phyloP scores from a whole-genome alignment of 1,284 basidiomycete species.

The Agroathelia rolfsii region DNA sequence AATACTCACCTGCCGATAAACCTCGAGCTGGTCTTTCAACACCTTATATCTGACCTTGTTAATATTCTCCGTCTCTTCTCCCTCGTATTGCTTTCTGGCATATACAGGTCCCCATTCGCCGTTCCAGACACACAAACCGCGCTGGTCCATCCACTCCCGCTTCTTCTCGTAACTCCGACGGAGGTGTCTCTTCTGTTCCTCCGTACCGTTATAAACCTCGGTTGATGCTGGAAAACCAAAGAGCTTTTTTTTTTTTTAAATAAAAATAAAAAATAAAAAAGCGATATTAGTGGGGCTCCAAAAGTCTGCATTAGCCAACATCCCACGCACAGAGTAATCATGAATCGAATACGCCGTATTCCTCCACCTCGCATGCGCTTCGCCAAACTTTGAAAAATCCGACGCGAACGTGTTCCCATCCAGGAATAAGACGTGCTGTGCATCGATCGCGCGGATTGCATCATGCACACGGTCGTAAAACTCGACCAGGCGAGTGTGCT shows the following conservation, averaged over 20 bases:
- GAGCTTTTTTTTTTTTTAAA: no score
- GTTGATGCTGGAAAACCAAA: conserved; percentile 31
- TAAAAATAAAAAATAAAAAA: no score
- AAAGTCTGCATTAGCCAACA: no score
- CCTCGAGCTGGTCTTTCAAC: conserved; percentile 36
- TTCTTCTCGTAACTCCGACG: conserved; percentile 23
- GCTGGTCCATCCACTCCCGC: conserved; percentile 18
- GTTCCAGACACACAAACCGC: conserved; percentile 25
- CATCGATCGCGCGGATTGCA: conserved; percentile 32
- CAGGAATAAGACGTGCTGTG: conserved; percentile 28
- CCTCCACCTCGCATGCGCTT: conserved; percentile 18
- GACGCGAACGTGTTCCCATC: conserved; percentile 33
- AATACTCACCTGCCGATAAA: conserved; percentile 29
- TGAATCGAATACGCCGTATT: conserved; percentile 33
- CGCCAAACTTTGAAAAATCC: conserved; percentile 30
- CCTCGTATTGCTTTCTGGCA: conserved; percentile 18
- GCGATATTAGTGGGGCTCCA: no score
- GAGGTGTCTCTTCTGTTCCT: conserved; percentile 22
- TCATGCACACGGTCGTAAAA: conserved; percentile 32
- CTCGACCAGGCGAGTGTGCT: conserved; percentile 23
- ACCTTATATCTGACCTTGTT: conserved; percentile 33
- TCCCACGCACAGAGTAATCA: no score
- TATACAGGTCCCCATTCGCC: conserved; percentile 28
- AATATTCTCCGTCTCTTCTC: conserved; percentile 22
- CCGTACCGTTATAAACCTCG: conserved; percentile 18